These are phyloP conservation scores for Nitzschia inconspicua DNA, from an alignment of 108 stramenopile species.

Conservation along the genomic window DNA sequence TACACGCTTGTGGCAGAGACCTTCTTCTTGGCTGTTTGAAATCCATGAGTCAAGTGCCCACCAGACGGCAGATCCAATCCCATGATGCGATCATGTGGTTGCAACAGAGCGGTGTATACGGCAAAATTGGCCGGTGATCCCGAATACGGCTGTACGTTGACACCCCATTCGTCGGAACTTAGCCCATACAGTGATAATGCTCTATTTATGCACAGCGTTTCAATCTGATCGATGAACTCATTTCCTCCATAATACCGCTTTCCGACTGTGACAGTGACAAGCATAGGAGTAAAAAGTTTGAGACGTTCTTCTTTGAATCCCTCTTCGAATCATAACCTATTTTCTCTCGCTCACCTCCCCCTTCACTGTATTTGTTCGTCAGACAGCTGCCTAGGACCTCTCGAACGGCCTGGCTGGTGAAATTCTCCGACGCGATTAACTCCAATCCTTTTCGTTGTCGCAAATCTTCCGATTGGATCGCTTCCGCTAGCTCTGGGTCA, in stretches of 20 bases:
- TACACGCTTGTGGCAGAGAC: conserved; percentile 98
- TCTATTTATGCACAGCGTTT: conserved; percentile 89
- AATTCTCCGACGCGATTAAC: conserved; percentile 99
- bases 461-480: conserved; percentile 77
- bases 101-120: conserved; percentile 93
- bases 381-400: conserved; percentile 94
- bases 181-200: conserved; percentile 90
- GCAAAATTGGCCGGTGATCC: conserved; percentile 99
- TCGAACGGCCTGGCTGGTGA: conserved; percentile 92
- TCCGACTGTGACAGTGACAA: conserved; percentile 60
- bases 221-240: conserved; percentile 93
- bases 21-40: conserved; percentile 95
- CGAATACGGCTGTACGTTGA: conserved; percentile 96
- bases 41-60: conserved; percentile 98
- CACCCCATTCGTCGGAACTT: conserved; percentile 91
- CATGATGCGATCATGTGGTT: conserved; percentile 99
- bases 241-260: conserved; percentile 99
- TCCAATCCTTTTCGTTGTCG: conserved; percentile 92
- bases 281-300: neutral
- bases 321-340: neutral
- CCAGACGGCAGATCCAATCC: conserved; percentile 99
- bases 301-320: neutral
- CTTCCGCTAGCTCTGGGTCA: conserved; percentile 71
- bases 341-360: conserved; percentile 51
- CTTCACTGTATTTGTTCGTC: conserved; percentile 99